Percentiles rank a stretch among this genome's conserved stretches.
These are phyloP conservation scores for Aureobasidium sp. DNA, from an alignment of 2,329 filamentous ascomycete species.

Conservation along the genomic window DNA sequence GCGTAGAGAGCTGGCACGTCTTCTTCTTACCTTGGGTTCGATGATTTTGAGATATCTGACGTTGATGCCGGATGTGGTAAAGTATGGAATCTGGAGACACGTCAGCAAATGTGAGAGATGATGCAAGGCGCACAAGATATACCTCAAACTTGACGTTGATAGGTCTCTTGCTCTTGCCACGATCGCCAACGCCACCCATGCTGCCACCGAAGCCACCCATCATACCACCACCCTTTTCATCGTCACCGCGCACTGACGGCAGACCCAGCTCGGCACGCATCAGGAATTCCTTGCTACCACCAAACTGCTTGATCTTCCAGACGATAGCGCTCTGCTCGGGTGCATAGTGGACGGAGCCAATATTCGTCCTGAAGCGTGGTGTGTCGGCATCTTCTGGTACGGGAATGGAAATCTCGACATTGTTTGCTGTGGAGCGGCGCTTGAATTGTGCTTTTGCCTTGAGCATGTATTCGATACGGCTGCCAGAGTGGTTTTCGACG, in stretches of 20 bases:
- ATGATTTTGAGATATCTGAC: constrained; percentile 98
- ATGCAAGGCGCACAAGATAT: background rate
- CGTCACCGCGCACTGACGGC: constrained; percentile 87
- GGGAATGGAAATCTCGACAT: constrained; percentile 94
- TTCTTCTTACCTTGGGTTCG: constrained; percentile 74
- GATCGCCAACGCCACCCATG: constrained; percentile 81
- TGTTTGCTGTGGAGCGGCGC: constrained; percentile 92
- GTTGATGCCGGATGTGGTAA: constrained; percentile 98
- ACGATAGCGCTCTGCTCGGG: constrained; percentile 96
- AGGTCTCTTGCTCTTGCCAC: constrained; percentile 89
- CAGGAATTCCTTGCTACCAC: constrained; percentile 94
- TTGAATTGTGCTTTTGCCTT: constrained; percentile 98
- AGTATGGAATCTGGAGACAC: constrained; percentile 70
- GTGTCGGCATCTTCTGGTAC: constrained; percentile 96
- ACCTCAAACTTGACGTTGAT: constrained; percentile 96
- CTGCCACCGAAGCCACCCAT: constrained; percentile 94
- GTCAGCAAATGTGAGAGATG: background rate
- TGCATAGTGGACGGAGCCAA: constrained; percentile 93
- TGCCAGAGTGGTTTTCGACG: constrained; percentile 91
- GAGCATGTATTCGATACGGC: constrained; percentile 96
- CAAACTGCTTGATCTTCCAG: constrained; percentile 99
- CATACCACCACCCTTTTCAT: constrained; percentile 94
- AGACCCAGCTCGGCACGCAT: constrained; percentile 96
- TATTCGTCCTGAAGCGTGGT: constrained; percentile 92
- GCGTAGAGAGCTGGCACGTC: background rate